Evolutionary conservation across 2,329 filamentous ascomycete genomes (phyloP), one percentile per base, ranked within the genome.

Genomic region (Fusarium sp.): DNA sequence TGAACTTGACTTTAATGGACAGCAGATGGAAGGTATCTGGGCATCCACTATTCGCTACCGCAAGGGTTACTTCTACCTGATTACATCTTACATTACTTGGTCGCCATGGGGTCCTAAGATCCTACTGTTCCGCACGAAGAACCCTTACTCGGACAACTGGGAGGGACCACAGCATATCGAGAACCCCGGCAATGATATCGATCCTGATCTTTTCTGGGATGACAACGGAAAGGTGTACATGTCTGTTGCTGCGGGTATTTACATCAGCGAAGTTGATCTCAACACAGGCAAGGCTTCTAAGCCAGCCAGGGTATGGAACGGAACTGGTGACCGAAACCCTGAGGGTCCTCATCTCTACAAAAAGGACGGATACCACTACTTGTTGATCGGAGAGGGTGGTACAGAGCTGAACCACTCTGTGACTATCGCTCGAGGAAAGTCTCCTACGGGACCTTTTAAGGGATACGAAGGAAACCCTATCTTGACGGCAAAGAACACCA

Each of bases 371-470:
- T 84, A 78, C 38, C 86, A 83, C 60, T 86, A 86, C 58, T 77
- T 86, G n/a, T 76, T 85, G 49, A 84, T 83, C 3, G 82, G 83
- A 0, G 83, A 86, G 66, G 85, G 84, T 0, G 85, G 85, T 2
- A 86, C 84, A 2, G 77, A 75, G 42, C 73, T 70, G 1, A 72
- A 79, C 33, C 83, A 85, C 53, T 77, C 78, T 43, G 76, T 82
- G 24, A 82, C 80, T 4, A 82, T 85, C 33, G 82, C 83, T 0
- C 78, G 84, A 4, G 28, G 28, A 31, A 31, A 13, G 10, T 31
- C 28, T 78, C 82, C 5, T 18, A 22, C 17, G 7, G 44, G 44
- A 31, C 44, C 28, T 14, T 48, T 33, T 4, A 22, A 48, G 7
- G 28, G 44, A 13, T 48, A 48, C 5, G n/a, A n/a, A 13, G 11